Evolutionary conservation across 345 rosid genomes (phyloP).

Genomic region (Geranium brycei): DNA sequence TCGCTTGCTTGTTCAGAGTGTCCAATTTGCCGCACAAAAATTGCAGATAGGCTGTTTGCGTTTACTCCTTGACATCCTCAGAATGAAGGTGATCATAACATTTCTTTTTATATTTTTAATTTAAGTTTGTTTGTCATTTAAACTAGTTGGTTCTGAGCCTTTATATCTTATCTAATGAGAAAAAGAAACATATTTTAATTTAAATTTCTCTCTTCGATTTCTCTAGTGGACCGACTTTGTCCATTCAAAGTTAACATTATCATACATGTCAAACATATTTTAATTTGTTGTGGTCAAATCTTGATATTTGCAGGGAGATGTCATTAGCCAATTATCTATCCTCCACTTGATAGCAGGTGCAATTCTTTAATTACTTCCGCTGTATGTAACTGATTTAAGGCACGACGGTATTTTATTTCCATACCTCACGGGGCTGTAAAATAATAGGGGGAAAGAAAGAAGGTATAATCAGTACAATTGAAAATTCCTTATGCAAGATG

Average conservation of each 20-base stretch:
- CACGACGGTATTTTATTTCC: slow-evolving; percentile 16
- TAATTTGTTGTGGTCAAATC: slow-evolving; percentile 5
- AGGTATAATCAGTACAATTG: slow-evolving; percentile 5
- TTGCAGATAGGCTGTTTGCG: slow-evolving; percentile 86
- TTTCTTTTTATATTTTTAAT: no score
- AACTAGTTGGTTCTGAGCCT: no score
- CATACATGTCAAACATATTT: not conserved
- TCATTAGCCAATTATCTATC: slow-evolving; percentile 10
- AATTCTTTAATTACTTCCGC: slow-evolving; percentile 45
- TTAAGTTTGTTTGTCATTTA: no score
- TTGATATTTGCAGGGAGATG: slow-evolving; percentile 24
- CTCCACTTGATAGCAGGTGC: slow-evolving; percentile 14
- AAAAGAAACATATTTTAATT: not conserved
- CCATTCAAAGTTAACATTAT: not conserved
- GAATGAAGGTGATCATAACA: slow-evolving; percentile 17
- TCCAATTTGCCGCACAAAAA: slow-evolving; percentile 95
- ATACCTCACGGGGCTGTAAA: slow-evolving; percentile 29
- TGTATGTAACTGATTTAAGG: slow-evolving; percentile 39
- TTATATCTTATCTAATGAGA: no score
- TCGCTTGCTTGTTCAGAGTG: slow-evolving; percentile 97
- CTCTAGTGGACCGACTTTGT: not conserved
- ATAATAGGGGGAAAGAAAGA: slow-evolving; percentile 23
- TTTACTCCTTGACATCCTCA: slow-evolving; percentile 53
- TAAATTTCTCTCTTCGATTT: not conserved
- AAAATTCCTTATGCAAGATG: slow-evolving; percentile 14